A percentile compares a stretch with the other conserved stretches of the same genome.
These are phyloP conservation scores for Ophiostoma pallidulum DNA, from an alignment of 2,329 filamentous ascomycete genomes.

Conservation along the genomic window DNA sequence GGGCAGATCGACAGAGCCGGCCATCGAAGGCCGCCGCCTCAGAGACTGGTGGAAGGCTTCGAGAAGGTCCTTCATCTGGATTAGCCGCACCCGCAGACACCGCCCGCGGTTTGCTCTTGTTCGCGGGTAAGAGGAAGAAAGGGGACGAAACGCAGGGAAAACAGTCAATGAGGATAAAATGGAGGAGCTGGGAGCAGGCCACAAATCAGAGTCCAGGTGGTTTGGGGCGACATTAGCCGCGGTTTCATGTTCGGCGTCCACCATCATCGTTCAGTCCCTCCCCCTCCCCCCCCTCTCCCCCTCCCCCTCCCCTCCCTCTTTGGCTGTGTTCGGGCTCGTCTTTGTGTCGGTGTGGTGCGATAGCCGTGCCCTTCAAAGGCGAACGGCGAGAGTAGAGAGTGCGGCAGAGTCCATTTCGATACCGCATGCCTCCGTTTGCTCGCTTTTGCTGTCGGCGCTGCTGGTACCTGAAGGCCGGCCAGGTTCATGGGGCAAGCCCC, in stretches of 20 bases:
- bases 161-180: background rate
- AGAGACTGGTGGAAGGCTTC: slow-evolving; percentile 8
- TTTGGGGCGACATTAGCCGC: slow-evolving; percentile 14
- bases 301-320: background rate
- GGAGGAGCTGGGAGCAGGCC: background rate
- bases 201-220: background rate
- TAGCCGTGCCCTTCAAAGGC: background rate
- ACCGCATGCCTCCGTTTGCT: no score
- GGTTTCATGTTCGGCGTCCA: slow-evolving; percentile 11
- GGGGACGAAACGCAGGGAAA: background rate
- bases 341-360: background rate
- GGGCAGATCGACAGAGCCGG: background rate
- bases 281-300: background rate
- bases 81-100: slow-evolving; percentile 7
- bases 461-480: no score
- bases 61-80: slow-evolving; percentile 16
- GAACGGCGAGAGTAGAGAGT: background rate
- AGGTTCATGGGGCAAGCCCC: no score
- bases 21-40: background rate
- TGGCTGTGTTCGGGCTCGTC: background rate
- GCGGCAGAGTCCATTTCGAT: no score
- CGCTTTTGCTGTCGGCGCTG: no score
- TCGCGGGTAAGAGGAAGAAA: background rate
- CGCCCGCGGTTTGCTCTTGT: background rate
- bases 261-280: background rate